phyloP scores from a whole-genome alignment of 2,329 filamentous ascomycete species.

The Curvularia sp. region DNA sequence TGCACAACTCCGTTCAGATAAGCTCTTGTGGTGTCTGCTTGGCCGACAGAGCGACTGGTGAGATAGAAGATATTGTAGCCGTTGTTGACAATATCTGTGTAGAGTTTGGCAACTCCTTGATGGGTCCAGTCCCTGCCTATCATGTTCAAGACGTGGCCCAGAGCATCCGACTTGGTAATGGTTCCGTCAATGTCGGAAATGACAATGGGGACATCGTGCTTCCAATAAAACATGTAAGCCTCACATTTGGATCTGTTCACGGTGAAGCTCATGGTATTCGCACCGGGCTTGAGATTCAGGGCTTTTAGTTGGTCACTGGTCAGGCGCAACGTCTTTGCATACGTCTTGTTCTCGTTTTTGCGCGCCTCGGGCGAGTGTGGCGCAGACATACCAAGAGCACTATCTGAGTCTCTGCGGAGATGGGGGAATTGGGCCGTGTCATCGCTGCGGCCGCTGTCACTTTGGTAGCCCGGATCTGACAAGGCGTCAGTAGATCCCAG shows the following conservation, averaged over 20 bases:
- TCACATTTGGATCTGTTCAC: slow-evolving; percentile 93
- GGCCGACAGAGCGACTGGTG: slow-evolving; percentile 90
- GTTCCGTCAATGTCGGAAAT: slow-evolving; percentile 99
- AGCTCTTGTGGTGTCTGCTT: slow-evolving; percentile 86
- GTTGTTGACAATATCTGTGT: slow-evolving; percentile 92
- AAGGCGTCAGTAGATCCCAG: slow-evolving; percentile 76
- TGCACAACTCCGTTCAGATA: slow-evolving; percentile 91
- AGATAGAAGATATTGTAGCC: slow-evolving; percentile 99
- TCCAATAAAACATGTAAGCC: slow-evolving; percentile 94
- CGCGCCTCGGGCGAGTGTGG: slow-evolving; percentile 59
- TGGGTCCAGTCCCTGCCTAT: slow-evolving; percentile 99
- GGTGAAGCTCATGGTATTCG: slow-evolving; percentile 93
- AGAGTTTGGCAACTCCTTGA: slow-evolving; percentile 93
- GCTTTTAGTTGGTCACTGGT: slow-evolving; percentile 95
- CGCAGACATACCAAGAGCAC: slow-evolving; percentile 70
- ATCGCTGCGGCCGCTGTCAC: slow-evolving; percentile 75
- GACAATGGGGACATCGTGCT: slow-evolving; percentile 87
- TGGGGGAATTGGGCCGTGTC: slow-evolving; percentile 62
- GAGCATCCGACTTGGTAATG: slow-evolving; percentile 94
- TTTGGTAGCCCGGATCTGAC: slow-evolving; percentile 95
- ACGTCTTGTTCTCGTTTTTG: slow-evolving; percentile 78
- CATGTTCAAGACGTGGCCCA: slow-evolving; percentile 94
- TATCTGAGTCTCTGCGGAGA: slow-evolving; percentile 71
- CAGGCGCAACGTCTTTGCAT: slow-evolving; percentile 92
- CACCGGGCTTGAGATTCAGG: slow-evolving; percentile 80